phyloP scores from a whole-genome alignment of 345 rosid species.

The Punica granatum region DNA sequence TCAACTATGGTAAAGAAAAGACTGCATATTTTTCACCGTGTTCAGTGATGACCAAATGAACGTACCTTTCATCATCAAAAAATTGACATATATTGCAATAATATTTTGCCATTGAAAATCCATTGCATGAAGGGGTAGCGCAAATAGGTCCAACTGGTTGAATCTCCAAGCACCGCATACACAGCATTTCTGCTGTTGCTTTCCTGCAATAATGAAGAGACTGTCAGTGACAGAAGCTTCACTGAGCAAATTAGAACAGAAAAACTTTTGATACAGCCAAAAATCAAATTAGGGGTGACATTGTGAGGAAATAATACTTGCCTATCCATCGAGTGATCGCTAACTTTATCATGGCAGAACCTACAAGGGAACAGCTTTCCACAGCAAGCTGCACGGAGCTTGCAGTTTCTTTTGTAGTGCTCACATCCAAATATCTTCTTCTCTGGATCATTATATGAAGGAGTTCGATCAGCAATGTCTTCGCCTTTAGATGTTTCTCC shows the following conservation, averaged over 20 bases:
- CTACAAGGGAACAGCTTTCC: conserved; percentile 57
- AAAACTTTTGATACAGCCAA: background rate
- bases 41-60: background rate
- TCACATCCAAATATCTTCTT: conserved; percentile 53
- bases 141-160: conserved; percentile 50
- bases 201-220: conserved; percentile 30
- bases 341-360: conserved; percentile 68
- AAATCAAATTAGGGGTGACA: background rate
- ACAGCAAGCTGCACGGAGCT: conserved; percentile 63
- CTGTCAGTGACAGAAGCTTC: conserved; percentile 2
- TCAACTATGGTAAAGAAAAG: background rate
- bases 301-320: conserved; percentile 11
- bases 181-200: conserved; percentile 66
- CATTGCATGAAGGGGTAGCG: conserved; percentile 41
- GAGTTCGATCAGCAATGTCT: conserved; percentile 30
- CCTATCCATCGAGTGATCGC: conserved; percentile 72
- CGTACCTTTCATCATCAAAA: conserved; percentile 86
- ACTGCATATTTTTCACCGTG: background rate
- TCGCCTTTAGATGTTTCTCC: conserved; percentile 33
- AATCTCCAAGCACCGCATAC: conserved; percentile 56
- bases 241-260: background rate
- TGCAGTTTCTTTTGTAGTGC: conserved; percentile 65
- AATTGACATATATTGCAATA: conserved; percentile 85
- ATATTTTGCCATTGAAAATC: conserved; percentile 52
- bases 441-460: conserved; percentile 43